Base-by-base conservation (phyloP, 2,329 filamentous ascomycete species). In the Coniosporium tulheliwenetii region DNA sequence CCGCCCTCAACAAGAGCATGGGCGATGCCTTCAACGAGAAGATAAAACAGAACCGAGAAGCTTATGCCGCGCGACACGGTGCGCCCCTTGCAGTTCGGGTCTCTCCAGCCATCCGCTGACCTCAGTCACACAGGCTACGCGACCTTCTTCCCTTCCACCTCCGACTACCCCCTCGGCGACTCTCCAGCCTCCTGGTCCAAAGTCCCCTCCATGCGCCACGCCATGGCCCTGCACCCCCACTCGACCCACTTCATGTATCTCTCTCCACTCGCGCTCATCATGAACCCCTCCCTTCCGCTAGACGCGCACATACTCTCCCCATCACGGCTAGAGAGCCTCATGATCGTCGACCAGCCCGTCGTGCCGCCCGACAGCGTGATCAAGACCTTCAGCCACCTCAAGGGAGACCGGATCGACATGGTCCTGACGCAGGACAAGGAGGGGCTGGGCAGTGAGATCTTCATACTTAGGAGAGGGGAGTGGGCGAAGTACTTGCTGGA, bases 361-460 rank as follows among this genome's bases (percentile, higher is more conserved):
- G 89, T 96, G 8, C 91, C 89, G 2, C 91, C 93, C 0, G 85
- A 95, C 62, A 93, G 85, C 63, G 87, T 98, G 51, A 96, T 98
- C 64, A 89, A 84, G 67, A 96, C 93, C 0, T 94, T 93, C 56
- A 67, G 73, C 12, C 80, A 93, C 54, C 66, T 94, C n/a, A 77
- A 76, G 46, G 79, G 78, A 31, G 70, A 81, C 36, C 74, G 86
- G 42, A 77, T 93, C 35, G 83, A 93, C 48, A 68, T 96, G 10
- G 72, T 95, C 33, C 59, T 95, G 32, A 81, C 83, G 5, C 86
- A 95, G 61, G 91, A 98, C 55, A 74, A 73, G 38, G 79, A 83
- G 31, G 87, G 89, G 5, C 57, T 98, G 40, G 76, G 77, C 19
- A 72, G 78, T 12, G 77, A 76, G 9, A 94, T 85, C 60, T 81